phyloP scores from a whole-genome alignment of 768 basidiomycete genomes.

The Chalciporus sphaerocephalus region DNA sequence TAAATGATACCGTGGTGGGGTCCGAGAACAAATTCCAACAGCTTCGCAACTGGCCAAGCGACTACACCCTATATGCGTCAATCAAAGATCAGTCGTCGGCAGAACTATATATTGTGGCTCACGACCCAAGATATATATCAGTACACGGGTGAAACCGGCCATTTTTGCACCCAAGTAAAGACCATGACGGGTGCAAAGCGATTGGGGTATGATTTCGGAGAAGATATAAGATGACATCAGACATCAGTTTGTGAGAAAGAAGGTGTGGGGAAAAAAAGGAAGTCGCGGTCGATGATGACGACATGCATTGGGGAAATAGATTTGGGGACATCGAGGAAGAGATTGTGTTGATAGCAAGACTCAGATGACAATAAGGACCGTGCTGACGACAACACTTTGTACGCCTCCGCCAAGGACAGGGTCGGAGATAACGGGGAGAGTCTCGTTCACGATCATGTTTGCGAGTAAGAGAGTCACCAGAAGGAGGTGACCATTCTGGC shows the following conservation, averaged over 20 bases:
- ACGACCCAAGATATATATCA: conserved; percentile 66
- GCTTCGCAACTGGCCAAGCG: conserved; percentile 82
- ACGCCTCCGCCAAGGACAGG: conserved; percentile 75
- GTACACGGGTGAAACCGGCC: conserved; percentile 60
- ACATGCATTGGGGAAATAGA: not conserved
- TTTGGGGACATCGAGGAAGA: too few species aligned
- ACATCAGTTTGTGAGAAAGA: not conserved
- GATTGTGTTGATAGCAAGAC: conserved; percentile 29
- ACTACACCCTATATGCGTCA: conserved; percentile 51
- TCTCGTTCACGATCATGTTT: conserved; percentile 92
- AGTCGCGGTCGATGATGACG: not conserved
- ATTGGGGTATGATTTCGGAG: conserved; percentile 89
- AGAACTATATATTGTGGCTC: not conserved
- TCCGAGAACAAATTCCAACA: conserved; percentile 74
- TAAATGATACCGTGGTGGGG: conserved; percentile 90
- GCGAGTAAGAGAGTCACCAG: conserved; percentile 79
- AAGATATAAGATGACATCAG: conserved; percentile 48
- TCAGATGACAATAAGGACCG: conserved; percentile 83
- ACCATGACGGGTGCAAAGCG: conserved; percentile 87
- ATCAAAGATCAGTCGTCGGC: not conserved
- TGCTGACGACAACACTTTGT: conserved; percentile 75
- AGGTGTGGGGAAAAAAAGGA: not conserved
- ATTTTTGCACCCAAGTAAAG: conserved; percentile 85
- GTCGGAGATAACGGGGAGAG: conserved; percentile 79
- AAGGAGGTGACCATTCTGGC: conserved; percentile 76